phyloP scores from a whole-genome alignment of 2,329 filamentous ascomycete species.

The Stemphylium beticola region DNA sequence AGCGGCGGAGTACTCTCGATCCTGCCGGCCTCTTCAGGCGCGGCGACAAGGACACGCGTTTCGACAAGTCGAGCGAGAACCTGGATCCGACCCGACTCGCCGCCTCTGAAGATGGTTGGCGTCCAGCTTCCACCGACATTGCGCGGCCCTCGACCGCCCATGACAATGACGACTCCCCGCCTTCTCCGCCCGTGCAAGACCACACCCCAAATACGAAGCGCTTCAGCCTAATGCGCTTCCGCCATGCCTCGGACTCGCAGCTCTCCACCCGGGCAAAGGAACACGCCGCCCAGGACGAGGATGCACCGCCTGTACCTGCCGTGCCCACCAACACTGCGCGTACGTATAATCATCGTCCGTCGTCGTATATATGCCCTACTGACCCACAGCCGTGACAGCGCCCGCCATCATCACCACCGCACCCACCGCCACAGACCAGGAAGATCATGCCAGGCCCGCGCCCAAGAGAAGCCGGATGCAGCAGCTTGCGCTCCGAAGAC shows the following conservation, averaged over 20 bases:
- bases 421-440: slow-evolving; percentile 66
- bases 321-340: slow-evolving; percentile 41
- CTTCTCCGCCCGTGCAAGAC: slow-evolving; percentile 44
- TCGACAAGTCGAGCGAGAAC: slow-evolving; percentile 33
- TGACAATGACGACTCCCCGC: slow-evolving; percentile 24
- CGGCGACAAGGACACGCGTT: slow-evolving; percentile 34
- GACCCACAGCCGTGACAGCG: slow-evolving; percentile 41
- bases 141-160: slow-evolving; percentile 24
- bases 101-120: slow-evolving; percentile 45
- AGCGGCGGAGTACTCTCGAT: slow-evolving; percentile 54
- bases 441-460: slow-evolving; percentile 16
- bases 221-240: slow-evolving; percentile 77
- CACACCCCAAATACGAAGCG: slow-evolving; percentile 54
- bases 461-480: slow-evolving; percentile 43
- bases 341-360: slow-evolving; percentile 14
- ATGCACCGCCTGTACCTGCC: slow-evolving; percentile 42
- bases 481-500: slow-evolving; percentile 43
- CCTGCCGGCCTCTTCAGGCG: slow-evolving; percentile 47
- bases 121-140: slow-evolving; percentile 35
- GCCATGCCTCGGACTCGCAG: slow-evolving; percentile 92
- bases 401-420: slow-evolving; percentile 89
- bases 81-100: slow-evolving; percentile 35
- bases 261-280: slow-evolving; percentile 77
- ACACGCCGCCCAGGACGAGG: slow-evolving; percentile 56
- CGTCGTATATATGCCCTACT: slow-evolving; percentile 21